These are phyloP conservation scores for Pythium myriotylum DNA, from an alignment of 352 stramenopile genomes.

Conservation along the genomic window DNA sequence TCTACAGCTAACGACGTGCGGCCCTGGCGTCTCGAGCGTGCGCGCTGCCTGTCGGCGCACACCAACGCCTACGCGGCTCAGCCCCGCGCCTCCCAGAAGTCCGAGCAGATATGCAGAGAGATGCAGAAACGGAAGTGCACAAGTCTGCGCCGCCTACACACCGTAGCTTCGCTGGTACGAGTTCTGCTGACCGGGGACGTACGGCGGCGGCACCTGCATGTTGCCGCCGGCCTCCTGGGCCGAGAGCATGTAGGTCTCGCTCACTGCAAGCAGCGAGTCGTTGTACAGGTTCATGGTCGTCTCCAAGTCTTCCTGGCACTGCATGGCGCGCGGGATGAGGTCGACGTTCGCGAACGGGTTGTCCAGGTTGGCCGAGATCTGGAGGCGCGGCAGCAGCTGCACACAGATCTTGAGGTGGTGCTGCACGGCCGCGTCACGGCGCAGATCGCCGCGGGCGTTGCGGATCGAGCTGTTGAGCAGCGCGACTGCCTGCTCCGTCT, in stretches of 20 bases:
- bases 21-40: too few relatives aligned
- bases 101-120: too few relatives aligned
- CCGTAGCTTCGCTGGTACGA: slow-evolving; percentile 89
- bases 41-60: too few relatives aligned
- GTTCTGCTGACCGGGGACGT: slow-evolving; percentile 89
- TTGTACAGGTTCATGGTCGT: slow-evolving; percentile 90
- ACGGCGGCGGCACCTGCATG: slow-evolving; percentile 70
- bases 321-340: slow-evolving; percentile 86
- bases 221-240: slow-evolving; percentile 57
- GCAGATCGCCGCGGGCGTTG: slow-evolving; percentile 78
- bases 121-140: background rate
- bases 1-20: too few relatives aligned
- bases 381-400: slow-evolving; percentile 79
- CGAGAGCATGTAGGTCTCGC: slow-evolving; percentile 84
- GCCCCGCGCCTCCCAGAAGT: too few relatives aligned
- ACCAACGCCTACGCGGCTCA: too few relatives aligned
- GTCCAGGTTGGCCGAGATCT: slow-evolving; percentile 89
- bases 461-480: slow-evolving; percentile 81
- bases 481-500: slow-evolving; percentile 82
- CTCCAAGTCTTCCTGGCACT: slow-evolving; percentile 87
- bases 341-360: slow-evolving; percentile 89
- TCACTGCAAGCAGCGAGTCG: slow-evolving; percentile 85
- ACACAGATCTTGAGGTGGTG: slow-evolving; percentile 88
- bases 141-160: slow-evolving; percentile 44
- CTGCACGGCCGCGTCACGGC: slow-evolving; percentile 79